Conservation (phyloP, 306 rosid species). For the Biancaea sappan region DNA sequence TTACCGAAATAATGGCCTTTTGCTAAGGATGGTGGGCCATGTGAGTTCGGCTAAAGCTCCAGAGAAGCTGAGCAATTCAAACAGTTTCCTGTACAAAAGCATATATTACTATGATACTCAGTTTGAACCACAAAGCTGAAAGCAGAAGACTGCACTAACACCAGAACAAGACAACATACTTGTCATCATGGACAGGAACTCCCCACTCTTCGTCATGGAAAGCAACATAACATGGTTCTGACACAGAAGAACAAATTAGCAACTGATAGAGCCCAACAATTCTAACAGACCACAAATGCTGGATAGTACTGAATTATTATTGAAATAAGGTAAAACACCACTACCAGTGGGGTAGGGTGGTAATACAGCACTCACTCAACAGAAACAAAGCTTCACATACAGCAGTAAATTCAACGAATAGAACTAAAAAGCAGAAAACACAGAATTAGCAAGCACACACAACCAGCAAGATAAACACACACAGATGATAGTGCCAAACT, state of each 20-base stretch:
- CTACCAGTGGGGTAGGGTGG: too few species aligned
- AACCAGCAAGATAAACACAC: too few species aligned
- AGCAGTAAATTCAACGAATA: too few species aligned
- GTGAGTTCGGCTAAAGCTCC: conserved; percentile 83
- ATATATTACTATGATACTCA: conserved; percentile 10
- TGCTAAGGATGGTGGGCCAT: conserved; percentile 69
- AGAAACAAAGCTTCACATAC: too few species aligned
- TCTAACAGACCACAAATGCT: too few species aligned
- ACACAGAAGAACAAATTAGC: conserved; percentile 36
- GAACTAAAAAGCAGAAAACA: too few species aligned
- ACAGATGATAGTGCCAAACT: too few species aligned
- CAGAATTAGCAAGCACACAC: too few species aligned
- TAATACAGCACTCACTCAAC: too few species aligned
- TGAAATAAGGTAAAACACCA: too few species aligned
- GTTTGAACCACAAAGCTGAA: conserved; percentile 32
- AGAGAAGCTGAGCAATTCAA: conserved; percentile 75
- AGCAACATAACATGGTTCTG: conserved; percentile 64
- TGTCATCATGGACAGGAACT: conserved; percentile 73
- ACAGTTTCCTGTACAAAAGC: conserved; percentile 57
- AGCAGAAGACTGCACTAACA: conserved; percentile 33
- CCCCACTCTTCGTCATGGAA: conserved; percentile 84
- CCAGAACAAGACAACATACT: conserved; percentile 46
- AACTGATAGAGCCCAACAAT: too few species aligned
- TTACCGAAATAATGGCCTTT: conserved; percentile 71
- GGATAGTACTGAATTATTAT: too few species aligned